Evolutionary conservation across 2,329 filamentous ascomycete species (phyloP), one percentile per base, ranked within the genome.

Genomic region (Fusarium buharicum): DNA sequence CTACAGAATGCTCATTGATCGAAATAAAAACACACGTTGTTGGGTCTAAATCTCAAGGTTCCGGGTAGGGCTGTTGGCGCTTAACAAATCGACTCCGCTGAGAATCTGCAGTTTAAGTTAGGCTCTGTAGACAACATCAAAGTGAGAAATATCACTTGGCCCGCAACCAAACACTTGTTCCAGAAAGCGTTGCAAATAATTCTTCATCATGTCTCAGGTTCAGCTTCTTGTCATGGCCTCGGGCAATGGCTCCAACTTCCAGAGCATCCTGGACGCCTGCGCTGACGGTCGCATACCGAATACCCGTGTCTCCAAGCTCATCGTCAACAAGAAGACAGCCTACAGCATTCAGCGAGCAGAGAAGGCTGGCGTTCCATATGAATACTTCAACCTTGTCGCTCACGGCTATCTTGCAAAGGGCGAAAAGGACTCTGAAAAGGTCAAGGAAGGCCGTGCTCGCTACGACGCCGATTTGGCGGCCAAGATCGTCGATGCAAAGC

Each of bases 341-440:
- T 80, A 76, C 54, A 81, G 82, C 2, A 77, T 63, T 8, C 65
- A 69, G 33, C 74, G 79, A 33, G 79, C 78, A 8, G 75, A 78
- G 22, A 79, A 75, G 84, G 86, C 70, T 17, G 74, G 73, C 67
- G 50, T 38, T 45, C 88, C 90, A 0, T 90, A 86, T 45, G 84
- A 86, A 49, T 94, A 94, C 79, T 92, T 94, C 81, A 94, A 94
- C 75, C 84, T 95, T 36, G 82, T 93, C 52, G 83, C 27, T 28
- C 27, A 28, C 27, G 27, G 27, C 27, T 28, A 28, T 13, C 27
- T 28, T 28, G 27, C 27, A 28, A 28, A 28, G 27, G 27, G 27
- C 4, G 27, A 28, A 9, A 28, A 28, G 10, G 27, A 28, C 12
- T 13, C 27, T 13, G 27, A 28, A 8, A 28, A 28, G 12, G 27